Percentiles rank a stretch among this genome's conserved stretches.
Evolutionary conservation across 179 eudicot genomes (phyloP).

Genomic region (Gypsophila paniculata): DNA sequence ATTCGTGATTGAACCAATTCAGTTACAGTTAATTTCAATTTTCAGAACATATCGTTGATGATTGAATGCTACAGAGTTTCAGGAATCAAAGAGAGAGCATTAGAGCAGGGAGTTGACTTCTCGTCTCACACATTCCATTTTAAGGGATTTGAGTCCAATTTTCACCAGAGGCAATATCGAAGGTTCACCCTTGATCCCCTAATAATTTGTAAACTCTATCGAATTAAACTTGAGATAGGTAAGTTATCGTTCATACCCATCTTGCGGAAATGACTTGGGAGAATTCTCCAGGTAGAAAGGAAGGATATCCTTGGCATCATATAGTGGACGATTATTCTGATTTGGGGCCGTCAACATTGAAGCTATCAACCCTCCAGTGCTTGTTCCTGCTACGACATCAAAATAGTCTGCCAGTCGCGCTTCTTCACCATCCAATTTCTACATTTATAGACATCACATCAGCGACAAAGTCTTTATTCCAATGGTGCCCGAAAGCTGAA

Average conservation of each 20-base stretch:
- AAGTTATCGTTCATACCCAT: conserved; percentile 17
- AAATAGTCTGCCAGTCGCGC: conserved; percentile 54
- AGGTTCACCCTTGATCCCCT: too few species aligned
- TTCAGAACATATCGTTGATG: too few species aligned
- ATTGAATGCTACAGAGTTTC: too few species aligned
- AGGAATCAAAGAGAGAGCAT: too few species aligned
- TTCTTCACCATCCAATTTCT: conserved; percentile 45
- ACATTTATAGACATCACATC: not conserved
- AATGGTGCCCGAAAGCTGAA: too few species aligned
- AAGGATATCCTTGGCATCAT: conserved; percentile 39
- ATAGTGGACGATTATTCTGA: conserved; percentile 41
- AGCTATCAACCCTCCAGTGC: conserved; percentile 49
- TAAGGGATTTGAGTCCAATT: too few species aligned
- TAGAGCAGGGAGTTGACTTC: too few species aligned
- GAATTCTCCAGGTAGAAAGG: conserved; percentile 34
- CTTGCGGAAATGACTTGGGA: conserved; percentile 41
- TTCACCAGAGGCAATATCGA: too few species aligned
- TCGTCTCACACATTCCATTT: too few species aligned
- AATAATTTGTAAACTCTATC: not conserved
- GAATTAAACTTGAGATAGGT: not conserved
- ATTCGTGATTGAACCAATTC: too few species aligned
- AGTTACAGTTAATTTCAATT: too few species aligned
- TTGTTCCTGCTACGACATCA: conserved; percentile 52
- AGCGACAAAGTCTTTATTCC: too few species aligned
- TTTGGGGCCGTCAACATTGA: conserved; percentile 45